Evolutionary conservation across 441 rosid genomes (phyloP), one percentile per base, ranked within the genome.

Genomic region (Bocquillonia castaneifolia): DNA sequence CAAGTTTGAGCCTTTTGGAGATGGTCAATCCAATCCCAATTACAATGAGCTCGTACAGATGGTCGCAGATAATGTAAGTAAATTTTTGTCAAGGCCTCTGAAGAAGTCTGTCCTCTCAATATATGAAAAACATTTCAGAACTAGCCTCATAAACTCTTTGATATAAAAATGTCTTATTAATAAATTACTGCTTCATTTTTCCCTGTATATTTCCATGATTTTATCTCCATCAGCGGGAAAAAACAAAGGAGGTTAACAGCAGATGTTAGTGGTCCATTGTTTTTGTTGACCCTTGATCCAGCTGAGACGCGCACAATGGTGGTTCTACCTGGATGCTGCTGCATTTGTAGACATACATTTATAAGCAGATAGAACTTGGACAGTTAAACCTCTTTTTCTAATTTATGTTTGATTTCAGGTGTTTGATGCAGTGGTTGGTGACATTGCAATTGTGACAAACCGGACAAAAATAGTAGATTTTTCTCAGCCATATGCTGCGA

Each of bases 351-450:
- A 48, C n/a, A n/a, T n/a, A 61, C 26, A 37, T 64, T 58, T 61
- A 32, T 71, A 32, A 20, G 26, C 53, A 20, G 64, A 44, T 40
- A 66, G 23, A 47, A 50, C 31, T 67, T 72, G 29, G 31, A 44
- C 57, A 5, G 23, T 39, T 25, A 26, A 64, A 31, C 26, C 20
- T 56, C 55, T 5, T 64, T 56, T 64, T 42, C 61, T 59, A 44
- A 50, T 45, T n/a, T 37, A 36, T 57, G 18, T 70, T 68, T 77
- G 78, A 62, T 79, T 51, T 53, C 83, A 93, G 98, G 86, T 78
- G 54, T 86, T 87, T 69, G 97, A 93, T 85, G 98, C 84, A 51
- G 93, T 80, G 50, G 83, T 88, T 71, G 98, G 97, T 57, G 98
- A 93, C 77, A 82, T 91, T 76, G 76, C 96, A 4, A 89, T 93